Base-by-base conservation (phyloP, 2,329 filamentous ascomycete genomes). In the Juglanconis sp. region DNA sequence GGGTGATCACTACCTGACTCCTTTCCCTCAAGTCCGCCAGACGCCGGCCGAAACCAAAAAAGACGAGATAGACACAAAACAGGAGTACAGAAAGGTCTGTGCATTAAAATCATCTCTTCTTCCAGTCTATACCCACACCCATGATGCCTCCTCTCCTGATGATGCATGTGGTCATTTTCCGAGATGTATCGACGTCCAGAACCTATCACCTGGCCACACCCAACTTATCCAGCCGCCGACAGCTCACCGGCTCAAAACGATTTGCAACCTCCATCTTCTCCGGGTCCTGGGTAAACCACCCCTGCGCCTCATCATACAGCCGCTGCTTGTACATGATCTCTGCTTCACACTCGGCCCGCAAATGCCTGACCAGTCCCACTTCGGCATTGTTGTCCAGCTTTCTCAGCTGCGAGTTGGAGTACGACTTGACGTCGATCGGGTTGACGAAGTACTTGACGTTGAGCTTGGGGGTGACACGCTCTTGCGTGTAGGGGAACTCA, bases 371-470 rank as follows among this genome's bases (percentile, higher is more conserved):
- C 65, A 90, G 91, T 44, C 85, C 84, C 3, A 83, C 76, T 72
- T 98, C 94, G 51, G 92, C 95, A 59, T 81, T 81, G 65, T 86
- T 82, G 72, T 98, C 95, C 36, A 99, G 78, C 67, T 88, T 83
- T 52, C 79, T 77, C 70, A 96, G 84, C 71, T 95, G 89, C 59
- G 84, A 81, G 10, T 82, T 74, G 58, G 82, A 87, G 72, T 87
- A 93, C 40, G 88, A 85, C 34, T 84, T 81, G 35, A 96, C 83
- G 34, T 97, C 93, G 4, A 74, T 72, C 1, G 92, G 92, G 71
- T 96, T 88, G 63, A 98, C 83, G 70, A 84, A 99, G 77, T 98
- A 99, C 63, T 91, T 84, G 56, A 96, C 81, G 56, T 88, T 86
- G 64, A 92, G 80, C 57, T 85, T 84, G 0, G 84, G 82, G 31